phyloP scores from a whole-genome alignment of 1,139 yeast genomes.

The Magnusiomyces ingens region DNA sequence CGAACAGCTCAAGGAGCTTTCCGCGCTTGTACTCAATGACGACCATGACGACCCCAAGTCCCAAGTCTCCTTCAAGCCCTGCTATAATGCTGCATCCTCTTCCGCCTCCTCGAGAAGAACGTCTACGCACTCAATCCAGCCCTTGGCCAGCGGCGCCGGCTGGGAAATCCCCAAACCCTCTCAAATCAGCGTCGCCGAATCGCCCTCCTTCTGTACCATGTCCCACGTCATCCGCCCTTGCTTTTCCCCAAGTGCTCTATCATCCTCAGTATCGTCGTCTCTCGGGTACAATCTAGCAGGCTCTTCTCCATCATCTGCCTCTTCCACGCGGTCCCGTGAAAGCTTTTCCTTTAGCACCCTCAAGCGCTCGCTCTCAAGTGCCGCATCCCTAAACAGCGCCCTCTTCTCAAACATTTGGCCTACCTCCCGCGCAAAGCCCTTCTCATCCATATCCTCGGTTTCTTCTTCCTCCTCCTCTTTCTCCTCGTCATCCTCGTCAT shows the following conservation, averaged over 20 bases:
- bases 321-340: not conserved
- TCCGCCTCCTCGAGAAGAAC: slow-evolving; percentile 5
- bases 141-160: slow-evolving; percentile 17
- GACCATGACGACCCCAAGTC: not conserved
- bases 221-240: slow-evolving; percentile 27
- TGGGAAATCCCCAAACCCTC: slow-evolving; percentile 25
- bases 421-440: not conserved
- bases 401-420: not conserved
- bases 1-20: slow-evolving; percentile 5
- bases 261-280: slow-evolving; percentile 11
- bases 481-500: not conserved
- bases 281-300: slow-evolving; percentile 1
- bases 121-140: slow-evolving; percentile 5
- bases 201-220: slow-evolving; percentile 20
- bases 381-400: not conserved
- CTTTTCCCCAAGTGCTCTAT: slow-evolving; percentile 22
- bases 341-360: not conserved
- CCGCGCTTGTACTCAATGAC: not conserved
- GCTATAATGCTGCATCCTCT: not conserved
- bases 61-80: not conserved
- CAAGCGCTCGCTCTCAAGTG: not conserved
- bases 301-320: not conserved
- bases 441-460: not conserved
- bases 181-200: slow-evolving; percentile 19
- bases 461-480: not conserved